phyloP scores from a whole-genome alignment of 2,329 filamentous ascomycete species.

The Neofusicoccum ribis region DNA sequence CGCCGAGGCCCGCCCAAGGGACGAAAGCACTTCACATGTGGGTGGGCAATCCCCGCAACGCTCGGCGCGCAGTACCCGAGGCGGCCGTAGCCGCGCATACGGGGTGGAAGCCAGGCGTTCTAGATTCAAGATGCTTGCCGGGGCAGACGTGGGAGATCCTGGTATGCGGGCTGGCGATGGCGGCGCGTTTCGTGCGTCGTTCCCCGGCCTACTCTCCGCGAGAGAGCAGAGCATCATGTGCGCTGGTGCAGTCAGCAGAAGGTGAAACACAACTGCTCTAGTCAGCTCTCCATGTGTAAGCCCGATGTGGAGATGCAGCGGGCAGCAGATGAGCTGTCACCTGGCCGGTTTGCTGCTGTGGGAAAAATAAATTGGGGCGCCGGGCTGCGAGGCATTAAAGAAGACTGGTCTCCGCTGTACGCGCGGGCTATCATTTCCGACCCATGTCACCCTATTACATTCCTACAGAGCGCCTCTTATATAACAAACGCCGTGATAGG shows the following conservation, averaged over 20 bases:
- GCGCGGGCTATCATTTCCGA: slow-evolving; percentile 17
- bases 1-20: too few relatives aligned
- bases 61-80: slow-evolving; percentile 6
- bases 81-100: slow-evolving; percentile 8
- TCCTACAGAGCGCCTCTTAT: slow-evolving; percentile 8
- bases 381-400: slow-evolving; percentile 10
- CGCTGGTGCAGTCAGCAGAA: neutral
- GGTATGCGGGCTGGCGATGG: neutral
- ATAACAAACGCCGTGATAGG: neutral
- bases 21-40: neutral
- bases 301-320: neutral
- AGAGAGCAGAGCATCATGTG: neutral
- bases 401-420: slow-evolving; percentile 16
- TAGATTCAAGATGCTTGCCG: neutral
- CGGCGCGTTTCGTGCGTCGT: neutral
- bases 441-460: slow-evolving; percentile 11
- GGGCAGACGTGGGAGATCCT: neutral
- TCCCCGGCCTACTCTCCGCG: neutral
- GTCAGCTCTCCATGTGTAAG: neutral
- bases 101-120: neutral
- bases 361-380: slow-evolving; percentile 10
- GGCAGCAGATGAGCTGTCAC: slow-evolving; percentile 5
- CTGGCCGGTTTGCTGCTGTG: neutral
- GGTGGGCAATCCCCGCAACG: neutral
- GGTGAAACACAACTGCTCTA: neutral